Percentiles rank a stretch among this genome's conserved stretches.
Evolutionary conservation across 1,139 yeast species (phyloP).

Genomic region (Debaryomyces sp.): DNA sequence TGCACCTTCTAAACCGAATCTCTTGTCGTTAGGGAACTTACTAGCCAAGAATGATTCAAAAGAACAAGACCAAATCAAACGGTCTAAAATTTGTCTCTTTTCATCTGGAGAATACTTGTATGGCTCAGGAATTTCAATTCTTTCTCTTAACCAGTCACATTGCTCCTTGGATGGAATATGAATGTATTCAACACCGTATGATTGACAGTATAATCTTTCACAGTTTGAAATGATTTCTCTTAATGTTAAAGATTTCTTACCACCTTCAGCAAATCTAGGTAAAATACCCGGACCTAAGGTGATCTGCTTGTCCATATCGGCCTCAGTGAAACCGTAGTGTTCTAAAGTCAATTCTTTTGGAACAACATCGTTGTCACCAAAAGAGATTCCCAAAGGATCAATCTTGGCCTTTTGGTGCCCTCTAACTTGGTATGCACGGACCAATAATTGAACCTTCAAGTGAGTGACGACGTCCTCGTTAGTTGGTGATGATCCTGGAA

Average conservation of each 20-base stretch:
- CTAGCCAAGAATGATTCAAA: conserved; percentile 91
- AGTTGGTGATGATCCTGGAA: conserved; percentile 49
- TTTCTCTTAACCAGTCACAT: conserved; percentile 98
- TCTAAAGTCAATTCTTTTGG: conserved; percentile 92
- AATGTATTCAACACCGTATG: conserved; percentile 92
- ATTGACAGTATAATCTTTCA: conserved; percentile 83
- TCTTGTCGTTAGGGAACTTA: conserved; percentile 97
- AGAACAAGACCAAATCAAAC: conserved; percentile 94
- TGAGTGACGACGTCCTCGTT: conserved; percentile 79
- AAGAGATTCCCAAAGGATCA: conserved; percentile 90
- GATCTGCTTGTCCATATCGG: conserved; percentile 81
- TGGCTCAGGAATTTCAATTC: conserved; percentile 91
- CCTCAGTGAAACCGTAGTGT: conserved; percentile 86
- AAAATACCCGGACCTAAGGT: conserved; percentile 96
- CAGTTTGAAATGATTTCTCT: conserved; percentile 77
- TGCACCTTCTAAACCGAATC: conserved; percentile 98
- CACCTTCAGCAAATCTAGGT: conserved; percentile 82
- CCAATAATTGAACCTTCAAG: conserved; percentile 92
- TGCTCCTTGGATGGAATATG: conserved; percentile 95
- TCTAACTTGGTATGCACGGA: conserved; percentile 97
- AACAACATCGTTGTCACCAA: conserved; percentile 62
- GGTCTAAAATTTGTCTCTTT: conserved; percentile 94
- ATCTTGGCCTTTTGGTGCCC: conserved; percentile 96
- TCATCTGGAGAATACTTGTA: conserved; percentile 83
- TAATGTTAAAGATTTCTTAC: conserved; percentile 66